Evolutionary conservation across 2,329 filamentous ascomycete genomes (phyloP), one percentile per base, ranked within the genome.

Genomic region (Clarireedia monteithiana): DNA sequence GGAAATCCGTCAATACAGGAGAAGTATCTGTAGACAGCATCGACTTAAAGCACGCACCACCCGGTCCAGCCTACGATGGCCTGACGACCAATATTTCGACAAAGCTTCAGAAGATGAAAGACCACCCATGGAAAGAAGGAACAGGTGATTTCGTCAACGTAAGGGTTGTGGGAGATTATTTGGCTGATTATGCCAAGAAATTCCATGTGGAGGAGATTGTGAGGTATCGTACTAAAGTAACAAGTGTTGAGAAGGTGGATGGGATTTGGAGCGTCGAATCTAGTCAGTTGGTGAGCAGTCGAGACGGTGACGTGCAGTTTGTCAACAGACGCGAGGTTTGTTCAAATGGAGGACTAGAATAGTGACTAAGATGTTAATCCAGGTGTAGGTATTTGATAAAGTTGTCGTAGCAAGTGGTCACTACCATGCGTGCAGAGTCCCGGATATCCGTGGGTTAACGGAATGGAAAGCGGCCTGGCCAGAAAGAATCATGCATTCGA

Each of bases 321-420:
- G n/a, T 53, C 9, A 34, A 53, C 10, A 15, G 24, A 4, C 30
- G 48, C 17, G 51, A 53, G 30, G 51, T 53, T 20, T 4, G 12
- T 34, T 15, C 10, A 7, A 17, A 7, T 4, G 10, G 20, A 10
- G 34, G 7, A 15, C 17, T 20, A n/a, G 6, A 15, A 6, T 17
- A 53, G 34, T 9, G 7, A 3, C 10, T 42, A 4, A 34, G 20
- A 48, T 17, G 9, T 30, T 53, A 12, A 53, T 23, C n/a, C 24
- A 20, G 17, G 2, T 15, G 3, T 14, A 64, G 62, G 58, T 52
- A 14, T 80, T 94, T 60, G 84, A 89, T 64, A 81, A 82, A 0
- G 74, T 89, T 1, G 77, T 88, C 1, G 79, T 86, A 3, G 83
- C 85, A 0, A 82, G 76, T 27, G 86, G 86, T 0, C 85, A 89